These are phyloP conservation scores for Glycyrrhiza uralensis DNA, from an alignment of 306 rosid genomes.

Conservation along the genomic window DNA sequence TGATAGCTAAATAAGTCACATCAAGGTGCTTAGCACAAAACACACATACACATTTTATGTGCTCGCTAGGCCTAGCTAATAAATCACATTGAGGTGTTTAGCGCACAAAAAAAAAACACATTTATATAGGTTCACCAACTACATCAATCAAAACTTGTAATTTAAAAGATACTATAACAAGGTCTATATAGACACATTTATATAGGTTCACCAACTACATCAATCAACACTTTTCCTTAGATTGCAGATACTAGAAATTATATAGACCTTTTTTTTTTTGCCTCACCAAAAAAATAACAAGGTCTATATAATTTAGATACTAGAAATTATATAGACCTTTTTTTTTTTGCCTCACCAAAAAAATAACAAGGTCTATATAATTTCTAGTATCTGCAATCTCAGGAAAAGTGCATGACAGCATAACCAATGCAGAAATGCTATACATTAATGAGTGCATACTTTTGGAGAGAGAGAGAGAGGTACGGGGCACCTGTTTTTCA, in stretches of 20 bases:
- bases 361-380: background rate
- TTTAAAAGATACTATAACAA: background rate
- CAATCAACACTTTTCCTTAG: background rate
- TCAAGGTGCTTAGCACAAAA: background rate
- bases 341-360: no score
- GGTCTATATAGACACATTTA: no score
- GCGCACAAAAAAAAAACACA: background rate
- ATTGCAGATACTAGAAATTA: no score
- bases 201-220: background rate
- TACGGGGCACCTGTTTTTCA: conserved; percentile 46
- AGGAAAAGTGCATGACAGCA: background rate
- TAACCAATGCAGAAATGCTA: background rate
- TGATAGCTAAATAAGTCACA: background rate
- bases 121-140: background rate
- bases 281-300: no score
- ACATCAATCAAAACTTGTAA: background rate
- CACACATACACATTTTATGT: background rate
- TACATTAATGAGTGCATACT: background rate
- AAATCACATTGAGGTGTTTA: background rate
- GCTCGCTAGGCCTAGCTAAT: background rate
- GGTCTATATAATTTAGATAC: background rate
- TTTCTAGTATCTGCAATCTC: background rate
- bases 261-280: no score
- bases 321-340: no score
- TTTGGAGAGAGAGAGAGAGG: background rate